Percentiles rank a stretch among this genome's conserved stretches.
Conservation (phyloP, 257 asterid species). For the Plantago major region DNA sequence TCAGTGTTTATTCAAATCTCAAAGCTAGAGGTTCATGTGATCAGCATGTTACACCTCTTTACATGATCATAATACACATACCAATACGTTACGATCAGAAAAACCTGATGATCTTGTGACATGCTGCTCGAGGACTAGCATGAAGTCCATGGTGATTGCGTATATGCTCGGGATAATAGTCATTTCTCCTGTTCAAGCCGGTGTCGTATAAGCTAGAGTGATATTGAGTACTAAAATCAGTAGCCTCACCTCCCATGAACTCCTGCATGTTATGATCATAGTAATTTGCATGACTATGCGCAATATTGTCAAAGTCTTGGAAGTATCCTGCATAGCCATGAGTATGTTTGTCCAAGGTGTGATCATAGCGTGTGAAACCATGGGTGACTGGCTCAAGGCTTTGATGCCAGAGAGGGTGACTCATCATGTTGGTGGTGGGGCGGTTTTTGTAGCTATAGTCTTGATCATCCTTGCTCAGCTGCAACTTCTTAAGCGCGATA, state of each 20-base stretch:
- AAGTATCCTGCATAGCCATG: slow-evolving; percentile 3
- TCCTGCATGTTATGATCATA: not conserved
- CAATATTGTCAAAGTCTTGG: not conserved
- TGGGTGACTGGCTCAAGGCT: not conserved
- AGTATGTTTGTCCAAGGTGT: not conserved
- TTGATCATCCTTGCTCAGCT: slow-evolving; percentile 10
- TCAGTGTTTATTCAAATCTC: too few species aligned
- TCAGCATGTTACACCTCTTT: too few species aligned
- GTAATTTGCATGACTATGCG: not conserved
- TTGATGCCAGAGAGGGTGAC: not conserved
- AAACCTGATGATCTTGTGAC: not conserved
- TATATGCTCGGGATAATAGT: not conserved
- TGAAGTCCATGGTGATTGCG: not conserved
- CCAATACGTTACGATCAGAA: not conserved
- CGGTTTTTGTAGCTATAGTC: not conserved
- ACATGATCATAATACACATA: too few species aligned
- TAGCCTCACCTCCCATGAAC: not conserved
- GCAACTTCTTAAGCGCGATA: slow-evolving; percentile 1
- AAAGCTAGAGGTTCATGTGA: too few species aligned
- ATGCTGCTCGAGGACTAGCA: not conserved
- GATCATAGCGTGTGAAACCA: slow-evolving; percentile 3
- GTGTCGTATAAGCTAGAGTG: not conserved
- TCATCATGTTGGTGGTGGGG: slow-evolving; percentile 1
- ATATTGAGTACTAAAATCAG: not conserved
- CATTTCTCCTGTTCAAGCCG: slow-evolving; percentile 5